Evolutionary conservation across 2,329 filamentous ascomycete genomes (phyloP).

Genomic region (Phialocephala sp.): DNA sequence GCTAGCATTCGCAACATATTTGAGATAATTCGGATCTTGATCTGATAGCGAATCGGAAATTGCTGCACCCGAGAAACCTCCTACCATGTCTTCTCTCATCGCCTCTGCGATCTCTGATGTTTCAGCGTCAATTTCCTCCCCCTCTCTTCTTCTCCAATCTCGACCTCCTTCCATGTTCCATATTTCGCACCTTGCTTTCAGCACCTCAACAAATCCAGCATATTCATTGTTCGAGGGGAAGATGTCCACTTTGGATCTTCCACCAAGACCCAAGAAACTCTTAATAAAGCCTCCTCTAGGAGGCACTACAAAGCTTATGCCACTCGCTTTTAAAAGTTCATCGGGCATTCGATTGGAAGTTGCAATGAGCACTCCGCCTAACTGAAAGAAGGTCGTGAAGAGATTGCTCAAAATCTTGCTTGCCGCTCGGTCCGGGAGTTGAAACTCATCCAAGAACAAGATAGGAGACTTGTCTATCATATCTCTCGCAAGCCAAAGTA

Average conservation of each 20-base stretch:
- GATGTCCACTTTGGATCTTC: constrained; percentile 36
- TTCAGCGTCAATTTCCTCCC: constrained; percentile 41
- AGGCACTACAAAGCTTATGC: constrained; percentile 66
- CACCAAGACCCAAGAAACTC: constrained; percentile 53
- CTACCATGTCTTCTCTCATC: constrained; percentile 43
- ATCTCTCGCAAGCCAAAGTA: constrained; percentile 77
- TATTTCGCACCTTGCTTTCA: constrained; percentile 79
- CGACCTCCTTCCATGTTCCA: constrained; percentile 81
- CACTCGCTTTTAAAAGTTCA: constrained; percentile 76
- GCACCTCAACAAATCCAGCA: constrained; percentile 74
- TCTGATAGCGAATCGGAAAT: background rate
- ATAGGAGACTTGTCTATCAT: constrained; percentile 77
- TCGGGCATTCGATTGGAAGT: constrained; percentile 86
- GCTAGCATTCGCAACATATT: constrained; percentile 9
- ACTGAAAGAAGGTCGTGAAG: constrained; percentile 80
- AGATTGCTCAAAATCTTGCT: constrained; percentile 81
- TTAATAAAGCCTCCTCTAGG: constrained; percentile 58
- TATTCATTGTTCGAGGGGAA: constrained; percentile 73
- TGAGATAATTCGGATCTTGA: background rate
- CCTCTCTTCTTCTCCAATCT: constrained; percentile 71
- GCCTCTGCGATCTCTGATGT: constrained; percentile 38
- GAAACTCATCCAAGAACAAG: constrained; percentile 83
- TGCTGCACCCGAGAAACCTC: background rate
- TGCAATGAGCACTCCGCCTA: constrained; percentile 80
- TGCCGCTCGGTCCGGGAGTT: constrained; percentile 77